Percentiles rank a stretch among this genome's conserved stretches.
Conservation (phyloP, 768 basidiomycete genomes). For the Coprinopsis strossmayeri region DNA sequence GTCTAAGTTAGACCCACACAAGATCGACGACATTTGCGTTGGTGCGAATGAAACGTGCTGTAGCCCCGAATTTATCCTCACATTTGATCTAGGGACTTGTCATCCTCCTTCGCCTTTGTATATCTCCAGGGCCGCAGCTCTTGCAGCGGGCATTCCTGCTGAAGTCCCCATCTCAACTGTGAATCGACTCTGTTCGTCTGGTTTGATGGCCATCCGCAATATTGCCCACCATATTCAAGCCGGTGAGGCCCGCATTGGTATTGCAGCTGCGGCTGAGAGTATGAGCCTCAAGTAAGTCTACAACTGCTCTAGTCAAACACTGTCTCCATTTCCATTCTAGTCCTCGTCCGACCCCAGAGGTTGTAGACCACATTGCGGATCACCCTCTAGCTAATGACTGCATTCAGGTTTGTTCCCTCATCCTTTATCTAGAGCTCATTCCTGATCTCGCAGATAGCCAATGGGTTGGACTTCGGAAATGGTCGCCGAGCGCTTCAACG, state of each 20-base stretch:
- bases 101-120: constrained; percentile 80
- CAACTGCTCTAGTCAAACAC: background rate
- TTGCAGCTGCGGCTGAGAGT: constrained; percentile 80
- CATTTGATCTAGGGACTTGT: constrained; percentile 55
- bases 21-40: constrained; percentile 80
- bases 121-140: constrained; percentile 78
- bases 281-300: constrained; percentile 68
- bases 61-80: background rate
- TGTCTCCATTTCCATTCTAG: constrained; percentile 25
- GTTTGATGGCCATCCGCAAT: constrained; percentile 86
- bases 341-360: constrained; percentile 67
- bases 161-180: constrained; percentile 84
- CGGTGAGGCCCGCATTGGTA: constrained; percentile 79
- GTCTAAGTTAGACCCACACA: constrained; percentile 60
- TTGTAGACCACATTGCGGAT: constrained; percentile 51
- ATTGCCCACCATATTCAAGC: constrained; percentile 84
- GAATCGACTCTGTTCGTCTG: constrained; percentile 92
- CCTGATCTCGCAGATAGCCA: constrained; percentile 37
- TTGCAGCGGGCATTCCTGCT: constrained; percentile 85
- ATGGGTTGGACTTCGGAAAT: constrained; percentile 97
- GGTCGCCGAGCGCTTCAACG: constrained; percentile 74
- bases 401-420: constrained; percentile 48
- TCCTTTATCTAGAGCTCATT: background rate
- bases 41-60: constrained; percentile 36
- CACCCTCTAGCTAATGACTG: constrained; percentile 67